Base-by-base conservation (phyloP, 148 eudicot genomes). In the Dianthus caryophyllus region DNA sequence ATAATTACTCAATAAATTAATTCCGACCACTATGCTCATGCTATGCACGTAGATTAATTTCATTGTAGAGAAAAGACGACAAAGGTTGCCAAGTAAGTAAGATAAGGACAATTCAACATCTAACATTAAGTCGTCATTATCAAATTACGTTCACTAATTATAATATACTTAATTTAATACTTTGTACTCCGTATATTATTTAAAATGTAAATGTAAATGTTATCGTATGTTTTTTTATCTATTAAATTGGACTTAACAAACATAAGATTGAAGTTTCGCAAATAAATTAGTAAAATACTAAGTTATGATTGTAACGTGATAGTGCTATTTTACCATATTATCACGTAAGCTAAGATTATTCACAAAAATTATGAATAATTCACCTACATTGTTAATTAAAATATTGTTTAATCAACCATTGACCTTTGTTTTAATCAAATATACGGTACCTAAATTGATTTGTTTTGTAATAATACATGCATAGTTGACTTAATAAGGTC, bases 291-390 rank as follows among this genome's bases (percentile, higher is more conserved):
- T 24, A 21, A 21, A 61, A 61, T 27, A 22, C 13, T 2, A 38
- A 61, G 16, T 20, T 38, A 12, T 18, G 24, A 48, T 31, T 26
- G 65, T 33, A 50, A 33, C 17, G 47, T 21, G 65, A 70, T 49
- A 39, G 46, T 61, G 73, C 57, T 60, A 27, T 36, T 61, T 31
- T 36, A 61, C 60, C 51, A 61, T 56, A 56, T 36, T 36, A 69
- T 43, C 53, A 57, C 21, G 31, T 68, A 56, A 68, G 27, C 16
- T n/a, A 27, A 68, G 17, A 41, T 9, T 0, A 29, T 29, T 55
- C 20, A 69, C 51, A 56, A 56, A n/a, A 43, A 29, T 24, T 4
- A 41, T 25, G 38, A 1, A 54, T 24, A 52, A 6, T 27, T 54
- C 16, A 70, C 66, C 66, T 70, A 30, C 30, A 60, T 15, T 55